Evolutionary conservation across 495 filamentous ascomycete genomes (phyloP), one percentile per base, ranked within the genome.

Genomic region (Penicillium arizonense): DNA sequence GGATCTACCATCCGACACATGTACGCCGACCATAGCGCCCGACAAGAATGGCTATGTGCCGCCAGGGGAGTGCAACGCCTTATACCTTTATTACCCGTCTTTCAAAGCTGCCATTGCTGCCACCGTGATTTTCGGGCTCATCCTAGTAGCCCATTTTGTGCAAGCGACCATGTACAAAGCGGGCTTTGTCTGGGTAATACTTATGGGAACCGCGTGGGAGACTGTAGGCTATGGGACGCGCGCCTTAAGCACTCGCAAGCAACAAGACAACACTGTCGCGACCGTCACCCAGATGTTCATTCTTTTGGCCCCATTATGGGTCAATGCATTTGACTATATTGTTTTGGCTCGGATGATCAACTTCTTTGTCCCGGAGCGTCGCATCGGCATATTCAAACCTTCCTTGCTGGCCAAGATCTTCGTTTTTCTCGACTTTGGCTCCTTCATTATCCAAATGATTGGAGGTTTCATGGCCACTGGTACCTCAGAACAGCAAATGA

Each of bases 281-380:
- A 48, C 35, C 9, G 23, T 39, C 14, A 14, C 35, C 2, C 34
- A 38, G 3, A 48, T 48, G 10, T 39, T 48, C n/a, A 14, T 48
- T 26, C 46, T 48, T 3, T 26, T 48, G 24, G 46, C 46, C 2
- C 46, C 46, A 12, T 18, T 48, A 18, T 48, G 46, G 46, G 35
- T 48, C 10, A 48, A 48, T 32, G 35, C 46, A 9, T 48, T 48
- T 10, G 23, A 38, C 23, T 48, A 48, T 16, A 48, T 48, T 35
- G 35, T 37, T 12, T 20, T 48, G 4, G 35, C 34, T 16, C 24
- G 46, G 1, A 48, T 48, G 46, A 26, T 40, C 3, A 14, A 48
- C 16, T 48, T 48, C 35, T 48, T 48, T 14, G 1, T 48, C 2
- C 46, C 46, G 4, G 46, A 48, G 24, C 46, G 46, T 32, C 35